phyloP scores from a whole-genome alignment of 2,329 filamentous ascomycete genomes.

The Thielaviopsis ethacetica region DNA sequence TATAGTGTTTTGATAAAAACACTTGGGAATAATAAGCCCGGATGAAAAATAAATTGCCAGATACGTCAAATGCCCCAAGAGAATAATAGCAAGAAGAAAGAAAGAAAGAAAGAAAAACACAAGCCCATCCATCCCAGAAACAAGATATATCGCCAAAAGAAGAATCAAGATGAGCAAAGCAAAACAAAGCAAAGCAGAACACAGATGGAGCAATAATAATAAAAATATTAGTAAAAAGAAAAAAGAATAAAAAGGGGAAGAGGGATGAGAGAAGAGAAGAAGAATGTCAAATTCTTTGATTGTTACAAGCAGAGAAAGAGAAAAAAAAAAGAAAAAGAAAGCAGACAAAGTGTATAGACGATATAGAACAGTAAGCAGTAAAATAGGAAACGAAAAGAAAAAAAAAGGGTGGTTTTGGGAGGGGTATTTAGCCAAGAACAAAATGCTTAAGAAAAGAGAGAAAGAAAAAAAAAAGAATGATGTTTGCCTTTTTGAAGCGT shows the following conservation, averaged over 20 bases:
- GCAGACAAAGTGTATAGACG: not conserved
- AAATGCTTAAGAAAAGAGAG: not conserved
- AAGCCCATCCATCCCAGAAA: not conserved
- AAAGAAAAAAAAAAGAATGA: not conserved
- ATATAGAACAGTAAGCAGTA: conserved; percentile 1
- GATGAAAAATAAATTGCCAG: not conserved
- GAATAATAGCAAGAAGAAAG: not conserved
- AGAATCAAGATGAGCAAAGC: not conserved
- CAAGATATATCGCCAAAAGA: not conserved
- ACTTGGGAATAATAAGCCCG: not conserved
- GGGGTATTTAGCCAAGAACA: too few species aligned
- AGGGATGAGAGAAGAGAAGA: not conserved
- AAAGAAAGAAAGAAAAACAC: not conserved
- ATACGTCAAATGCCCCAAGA: not conserved
- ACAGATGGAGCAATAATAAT: not conserved
- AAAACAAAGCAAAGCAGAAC: not conserved
- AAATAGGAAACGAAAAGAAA: not conserved
- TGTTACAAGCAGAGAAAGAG: not conserved
- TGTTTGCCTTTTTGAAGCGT: not conserved
- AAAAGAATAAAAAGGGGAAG: not conserved
- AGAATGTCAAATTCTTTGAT: not conserved
- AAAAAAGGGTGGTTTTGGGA: not conserved
- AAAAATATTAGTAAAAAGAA: not conserved
- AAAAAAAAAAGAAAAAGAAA: not conserved
- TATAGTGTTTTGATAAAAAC: too few species aligned